Base-by-base conservation (phyloP, 2,329 filamentous ascomycete species). In the Amauroascus niger region DNA sequence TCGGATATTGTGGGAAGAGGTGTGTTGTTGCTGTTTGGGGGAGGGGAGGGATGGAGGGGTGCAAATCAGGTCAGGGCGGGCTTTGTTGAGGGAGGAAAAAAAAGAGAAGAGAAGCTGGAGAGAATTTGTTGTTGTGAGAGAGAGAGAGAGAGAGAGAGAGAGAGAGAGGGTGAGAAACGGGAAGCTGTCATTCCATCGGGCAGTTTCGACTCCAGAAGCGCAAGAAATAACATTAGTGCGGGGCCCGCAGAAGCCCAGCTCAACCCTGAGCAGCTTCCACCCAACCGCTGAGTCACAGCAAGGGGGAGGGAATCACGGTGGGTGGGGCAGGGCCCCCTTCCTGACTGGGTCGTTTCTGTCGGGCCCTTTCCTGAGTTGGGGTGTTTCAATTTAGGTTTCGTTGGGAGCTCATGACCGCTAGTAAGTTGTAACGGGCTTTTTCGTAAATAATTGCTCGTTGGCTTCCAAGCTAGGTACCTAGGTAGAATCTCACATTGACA, bases 331-430 rank as follows among this genome's bases (percentile, higher is more conserved):
- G 14, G 47, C 30, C 16, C 30, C 33, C 35, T 49, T 49, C 47
- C 47, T 49, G n/a, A 49, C 46, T 49, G 46, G 46, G 26, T 20
- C 43, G 26, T 33, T 46, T 22, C 26, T 14, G 26, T 46, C 43
- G 43, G 43, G 45, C 18, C 45, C 45, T 35, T 47, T 47, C 45
- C 45, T 35, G 2, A 20, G 9, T 32, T 47, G 45, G n/a, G 45
- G 16, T 22, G 30, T 35, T 22, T 33, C 39, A 44, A 35, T 52
- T n/a, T 44, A 35, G n/a, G 26, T 52, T 52, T 52, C 49, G 49
- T 52, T 52, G 49, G 49, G 49, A 35, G n/a, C 9, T 33, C 39
- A 13, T 7, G 43, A 52, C 49, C 49, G 30, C 39, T 52, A 52
- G 40, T 39, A 47, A 6, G 8, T n/a, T 7, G 28, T 32, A 24